Evolutionary conservation across 257 asterid species (phyloP).

Genomic region (Fraxinus pennsylvanica): DNA sequence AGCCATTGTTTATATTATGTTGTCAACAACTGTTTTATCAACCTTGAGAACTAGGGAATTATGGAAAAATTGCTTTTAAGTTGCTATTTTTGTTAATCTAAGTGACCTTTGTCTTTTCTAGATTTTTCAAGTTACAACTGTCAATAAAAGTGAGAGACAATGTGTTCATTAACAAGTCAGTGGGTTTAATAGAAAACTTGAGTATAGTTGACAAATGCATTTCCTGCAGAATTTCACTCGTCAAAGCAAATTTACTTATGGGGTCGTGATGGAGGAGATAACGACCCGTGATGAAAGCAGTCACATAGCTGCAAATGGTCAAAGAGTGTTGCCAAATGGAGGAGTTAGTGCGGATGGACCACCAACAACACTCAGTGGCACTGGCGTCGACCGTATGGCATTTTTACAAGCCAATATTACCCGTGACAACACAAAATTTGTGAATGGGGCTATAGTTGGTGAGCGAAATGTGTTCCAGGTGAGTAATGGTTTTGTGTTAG

Average conservation of each 20-base stretch:
- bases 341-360: slow-evolving; percentile 99
- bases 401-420: slow-evolving; percentile 92
- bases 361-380: slow-evolving; percentile 97
- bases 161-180: slow-evolving; percentile 14
- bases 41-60: slow-evolving; percentile 3
- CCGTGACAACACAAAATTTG: slow-evolving; percentile 85
- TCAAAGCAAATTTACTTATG: slow-evolving; percentile 96
- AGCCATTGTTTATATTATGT: slow-evolving; percentile 12
- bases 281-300: slow-evolving; percentile 98
- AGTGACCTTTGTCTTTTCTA: background rate
- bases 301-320: slow-evolving; percentile 85
- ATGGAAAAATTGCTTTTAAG: slow-evolving; percentile 2
- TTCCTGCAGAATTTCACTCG: slow-evolving; percentile 79
- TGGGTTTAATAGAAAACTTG: slow-evolving; percentile 6
- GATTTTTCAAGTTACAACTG: background rate
- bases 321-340: slow-evolving; percentile 91
- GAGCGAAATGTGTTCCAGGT: slow-evolving; percentile 98
- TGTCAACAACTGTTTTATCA: background rate
- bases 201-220: slow-evolving; percentile 9
- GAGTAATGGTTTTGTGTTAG: slow-evolving; percentile 23
- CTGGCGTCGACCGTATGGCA: slow-evolving; percentile 91
- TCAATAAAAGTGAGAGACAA: background rate
- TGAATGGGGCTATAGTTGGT: slow-evolving; percentile 95
- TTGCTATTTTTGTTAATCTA: background rate
- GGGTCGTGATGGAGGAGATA: slow-evolving; percentile 94